Conservation (phyloP, 2,329 filamentous ascomycete species). For the Elsinoe ampelina region DNA sequence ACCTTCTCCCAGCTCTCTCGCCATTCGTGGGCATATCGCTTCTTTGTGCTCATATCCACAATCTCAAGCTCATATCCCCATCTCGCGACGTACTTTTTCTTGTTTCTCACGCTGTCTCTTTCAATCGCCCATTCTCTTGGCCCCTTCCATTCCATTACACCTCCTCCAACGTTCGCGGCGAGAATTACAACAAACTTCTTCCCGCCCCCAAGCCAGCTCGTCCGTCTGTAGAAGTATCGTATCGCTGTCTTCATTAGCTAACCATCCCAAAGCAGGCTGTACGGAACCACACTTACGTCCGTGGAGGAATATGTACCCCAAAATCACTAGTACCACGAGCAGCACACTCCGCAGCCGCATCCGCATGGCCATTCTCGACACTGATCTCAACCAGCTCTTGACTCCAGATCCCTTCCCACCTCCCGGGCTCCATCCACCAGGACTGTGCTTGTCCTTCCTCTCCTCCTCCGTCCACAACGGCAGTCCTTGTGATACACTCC, state of each 20-base stretch:
- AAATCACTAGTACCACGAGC: conserved; percentile 49
- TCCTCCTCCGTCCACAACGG: conserved; percentile 45
- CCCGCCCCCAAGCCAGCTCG: conserved; percentile 67
- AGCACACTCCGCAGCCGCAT: conserved; percentile 50
- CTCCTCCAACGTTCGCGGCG: conserved; percentile 86
- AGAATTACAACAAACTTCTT: conserved; percentile 89
- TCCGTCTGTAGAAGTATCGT: conserved; percentile 57
- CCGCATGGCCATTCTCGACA: conserved; percentile 51
- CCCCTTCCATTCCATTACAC: conserved; percentile 99
- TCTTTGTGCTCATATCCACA: conserved; percentile 98
- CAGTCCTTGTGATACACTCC: conserved; percentile 67
- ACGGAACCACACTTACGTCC: background rate
- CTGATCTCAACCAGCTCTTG: conserved; percentile 27
- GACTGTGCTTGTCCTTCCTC: background rate
- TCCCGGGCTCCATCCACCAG: background rate
- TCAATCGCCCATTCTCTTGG: conserved; percentile 97
- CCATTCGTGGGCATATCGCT: conserved; percentile 98
- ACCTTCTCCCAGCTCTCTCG: conserved; percentile 99
- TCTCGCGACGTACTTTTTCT: conserved; percentile 71
- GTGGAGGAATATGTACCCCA: conserved; percentile 43
- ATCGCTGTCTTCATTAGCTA: conserved; percentile 37
- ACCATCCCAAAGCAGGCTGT: too few species aligned
- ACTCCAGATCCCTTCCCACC: conserved; percentile 29
- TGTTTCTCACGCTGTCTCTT: conserved; percentile 90
- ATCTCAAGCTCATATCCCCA: conserved; percentile 97